phyloP scores from a whole-genome alignment of 345 rosid species.

The Barbarea vulgaris region DNA sequence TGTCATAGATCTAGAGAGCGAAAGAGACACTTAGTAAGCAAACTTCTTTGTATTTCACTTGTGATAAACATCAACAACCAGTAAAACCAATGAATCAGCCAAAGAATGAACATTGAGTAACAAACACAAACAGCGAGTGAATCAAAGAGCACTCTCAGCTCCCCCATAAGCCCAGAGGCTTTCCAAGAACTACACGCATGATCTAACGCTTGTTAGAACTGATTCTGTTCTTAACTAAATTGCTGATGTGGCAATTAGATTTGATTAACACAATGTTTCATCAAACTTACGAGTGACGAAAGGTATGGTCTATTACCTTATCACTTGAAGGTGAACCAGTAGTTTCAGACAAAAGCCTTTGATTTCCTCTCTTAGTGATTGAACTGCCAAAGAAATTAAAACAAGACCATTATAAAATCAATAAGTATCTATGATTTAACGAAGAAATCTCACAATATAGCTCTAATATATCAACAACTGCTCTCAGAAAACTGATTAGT shows the following conservation, averaged over 20 bases:
- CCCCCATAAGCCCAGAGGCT: background rate
- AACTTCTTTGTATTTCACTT: no score
- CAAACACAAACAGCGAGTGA: no score
- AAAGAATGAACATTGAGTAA: no score
- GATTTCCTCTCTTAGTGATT: conserved; percentile 31
- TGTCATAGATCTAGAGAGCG: background rate
- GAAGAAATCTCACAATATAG: conserved; percentile 1
- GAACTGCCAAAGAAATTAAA: conserved; percentile 24
- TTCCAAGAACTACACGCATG: background rate
- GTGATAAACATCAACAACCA: no score
- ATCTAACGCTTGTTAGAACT: background rate
- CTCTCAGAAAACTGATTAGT: no score
- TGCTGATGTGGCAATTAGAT: background rate
- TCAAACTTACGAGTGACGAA: background rate
- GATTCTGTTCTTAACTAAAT: background rate
- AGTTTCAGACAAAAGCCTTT: conserved; percentile 32
- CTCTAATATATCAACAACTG: no score
- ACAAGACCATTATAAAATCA: conserved; percentile 12
- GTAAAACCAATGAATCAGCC: no score
- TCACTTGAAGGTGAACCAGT: conserved; percentile 29
- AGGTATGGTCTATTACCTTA: conserved; percentile 16
- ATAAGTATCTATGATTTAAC: background rate
- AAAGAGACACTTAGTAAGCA: conserved; percentile 14
- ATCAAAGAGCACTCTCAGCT: background rate
- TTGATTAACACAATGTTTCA: background rate